phyloP scores from a whole-genome alignment of 805 yeast genomes.

The Candida parachauliodes region DNA sequence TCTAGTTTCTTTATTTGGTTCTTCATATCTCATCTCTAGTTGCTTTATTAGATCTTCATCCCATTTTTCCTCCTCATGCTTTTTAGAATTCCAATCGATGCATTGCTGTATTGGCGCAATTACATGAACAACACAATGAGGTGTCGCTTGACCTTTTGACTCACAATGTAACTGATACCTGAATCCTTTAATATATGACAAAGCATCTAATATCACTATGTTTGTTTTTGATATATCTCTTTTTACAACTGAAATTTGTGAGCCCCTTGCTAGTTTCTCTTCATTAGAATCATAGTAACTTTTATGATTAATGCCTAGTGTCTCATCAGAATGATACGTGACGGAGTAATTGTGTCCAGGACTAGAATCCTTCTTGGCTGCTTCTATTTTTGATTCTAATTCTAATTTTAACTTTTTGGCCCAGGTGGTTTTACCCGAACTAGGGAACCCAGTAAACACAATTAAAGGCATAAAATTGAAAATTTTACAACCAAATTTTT shows the following conservation, averaged over 20 bases:
- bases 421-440: constrained; percentile 77
- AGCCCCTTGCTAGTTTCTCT: constrained; percentile 80
- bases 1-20: constrained; percentile 77
- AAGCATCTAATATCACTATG: constrained; percentile 80
- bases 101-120: constrained; percentile 65
- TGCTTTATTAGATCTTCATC: constrained; percentile 60
- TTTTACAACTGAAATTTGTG: constrained; percentile 85
- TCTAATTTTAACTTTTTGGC: constrained; percentile 52
- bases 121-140: constrained; percentile 79
- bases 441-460: constrained; percentile 79
- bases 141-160: constrained; percentile 77
- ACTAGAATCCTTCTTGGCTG: constrained; percentile 32
- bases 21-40: constrained; percentile 83
- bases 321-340: constrained; percentile 72
- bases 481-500: too few species aligned
- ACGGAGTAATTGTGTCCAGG: constrained; percentile 59
- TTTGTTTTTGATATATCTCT: constrained; percentile 66
- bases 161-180: constrained; percentile 93
- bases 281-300: constrained; percentile 67
- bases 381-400: constrained; percentile 45
- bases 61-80: constrained; percentile 49
- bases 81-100: constrained; percentile 52
- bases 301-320: constrained; percentile 65
- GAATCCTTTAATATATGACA: constrained; percentile 91
- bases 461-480: constrained; percentile 93